Evolutionary conservation across 768 basidiomycete genomes (phyloP).

Genomic region (Crassisporium funariophilum): DNA sequence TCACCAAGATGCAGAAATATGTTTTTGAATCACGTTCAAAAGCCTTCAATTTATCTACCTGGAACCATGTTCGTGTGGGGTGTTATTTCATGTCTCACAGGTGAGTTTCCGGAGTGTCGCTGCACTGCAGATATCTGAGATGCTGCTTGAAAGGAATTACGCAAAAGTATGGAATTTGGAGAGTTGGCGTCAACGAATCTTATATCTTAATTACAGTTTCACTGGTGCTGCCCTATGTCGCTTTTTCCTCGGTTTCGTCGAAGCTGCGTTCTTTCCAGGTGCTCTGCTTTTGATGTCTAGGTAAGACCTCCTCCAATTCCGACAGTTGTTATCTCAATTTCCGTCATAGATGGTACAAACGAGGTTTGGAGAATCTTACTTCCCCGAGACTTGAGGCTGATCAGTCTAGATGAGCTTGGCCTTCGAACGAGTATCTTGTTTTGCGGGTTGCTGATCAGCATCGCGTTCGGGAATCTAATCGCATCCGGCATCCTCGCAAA

Average conservation of each 20-base stretch:
- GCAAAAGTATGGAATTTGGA: slow-evolving; percentile 30
- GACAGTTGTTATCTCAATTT: slow-evolving; percentile 43
- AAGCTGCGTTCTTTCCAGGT: slow-evolving; percentile 72
- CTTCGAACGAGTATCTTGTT: slow-evolving; percentile 65
- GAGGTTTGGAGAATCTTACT: too few species aligned
- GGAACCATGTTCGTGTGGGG: slow-evolving; percentile 75
- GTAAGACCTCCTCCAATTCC: neutral
- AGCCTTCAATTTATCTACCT: slow-evolving; percentile 65
- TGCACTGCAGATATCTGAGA: neutral
- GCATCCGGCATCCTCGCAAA: slow-evolving; percentile 72
- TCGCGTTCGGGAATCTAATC: slow-evolving; percentile 81
- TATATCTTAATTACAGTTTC: too few species aligned
- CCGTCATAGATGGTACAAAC: slow-evolving; percentile 79
- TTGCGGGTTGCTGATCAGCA: slow-evolving; percentile 76
- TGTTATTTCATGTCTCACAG: slow-evolving; percentile 50
- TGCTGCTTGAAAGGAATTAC: slow-evolving; percentile 33
- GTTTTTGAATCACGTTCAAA: slow-evolving; percentile 63
- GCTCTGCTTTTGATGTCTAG: slow-evolving; percentile 29
- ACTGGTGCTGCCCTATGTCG: slow-evolving; percentile 66
- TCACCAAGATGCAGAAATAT: slow-evolving; percentile 52
- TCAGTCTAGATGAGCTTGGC: slow-evolving; percentile 55
- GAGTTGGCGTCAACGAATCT: too few species aligned
- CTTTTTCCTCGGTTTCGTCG: slow-evolving; percentile 70
- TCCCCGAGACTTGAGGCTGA: neutral
- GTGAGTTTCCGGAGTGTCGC: slow-evolving; percentile 25